These are phyloP conservation scores for Pseudocercospora cruenta DNA, from an alignment of 2,329 filamentous ascomycete species.

Conservation along the genomic window DNA sequence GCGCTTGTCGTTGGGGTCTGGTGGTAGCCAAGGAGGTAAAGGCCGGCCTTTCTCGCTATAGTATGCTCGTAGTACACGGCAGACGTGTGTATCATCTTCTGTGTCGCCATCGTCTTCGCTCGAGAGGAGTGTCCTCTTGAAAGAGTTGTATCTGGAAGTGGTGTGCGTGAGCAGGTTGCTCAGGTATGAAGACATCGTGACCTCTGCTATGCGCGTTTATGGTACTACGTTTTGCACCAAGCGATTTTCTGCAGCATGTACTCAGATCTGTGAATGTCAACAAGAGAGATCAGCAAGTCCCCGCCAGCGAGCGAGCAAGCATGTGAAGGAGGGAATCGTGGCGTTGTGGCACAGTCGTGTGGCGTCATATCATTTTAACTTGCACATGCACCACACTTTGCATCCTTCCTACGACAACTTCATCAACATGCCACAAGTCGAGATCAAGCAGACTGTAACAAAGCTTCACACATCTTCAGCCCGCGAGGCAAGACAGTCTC, in stretches of 20 bases:
- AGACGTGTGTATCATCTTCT: slow-evolving; percentile 91
- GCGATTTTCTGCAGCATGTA: not conserved
- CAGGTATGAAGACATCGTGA: slow-evolving; percentile 77
- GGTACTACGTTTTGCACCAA: not conserved
- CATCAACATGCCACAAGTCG: too few relatives aligned
- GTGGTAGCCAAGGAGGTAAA: slow-evolving; percentile 84
- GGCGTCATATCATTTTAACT: not conserved
- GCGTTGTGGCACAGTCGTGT: not conserved
- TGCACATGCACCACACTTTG: too few relatives aligned
- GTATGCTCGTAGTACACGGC: slow-evolving; percentile 88
- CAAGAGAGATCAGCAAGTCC: not conserved
- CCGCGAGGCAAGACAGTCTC: too few relatives aligned
- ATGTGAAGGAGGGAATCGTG: not conserved
- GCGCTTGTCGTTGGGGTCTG: slow-evolving; percentile 72
- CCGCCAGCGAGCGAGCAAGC: too few relatives aligned
- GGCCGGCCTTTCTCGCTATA: slow-evolving; percentile 84
- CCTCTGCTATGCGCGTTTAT: not conserved
- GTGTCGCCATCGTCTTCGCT: slow-evolving; percentile 58
- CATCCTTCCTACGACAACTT: too few relatives aligned
- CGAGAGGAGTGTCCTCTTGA: slow-evolving; percentile 69
- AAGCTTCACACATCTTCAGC: too few relatives aligned
- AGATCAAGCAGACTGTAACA: too few relatives aligned
- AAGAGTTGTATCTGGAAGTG: slow-evolving; percentile 60
- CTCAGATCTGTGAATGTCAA: not conserved
- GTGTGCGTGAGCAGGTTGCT: slow-evolving; percentile 67